Percentiles rank a stretch among this genome's conserved stretches.
These are phyloP conservation scores for Aspergillus fumigatiaffinis DNA, from an alignment of 2,329 filamentous ascomycete species.

Conservation along the genomic window DNA sequence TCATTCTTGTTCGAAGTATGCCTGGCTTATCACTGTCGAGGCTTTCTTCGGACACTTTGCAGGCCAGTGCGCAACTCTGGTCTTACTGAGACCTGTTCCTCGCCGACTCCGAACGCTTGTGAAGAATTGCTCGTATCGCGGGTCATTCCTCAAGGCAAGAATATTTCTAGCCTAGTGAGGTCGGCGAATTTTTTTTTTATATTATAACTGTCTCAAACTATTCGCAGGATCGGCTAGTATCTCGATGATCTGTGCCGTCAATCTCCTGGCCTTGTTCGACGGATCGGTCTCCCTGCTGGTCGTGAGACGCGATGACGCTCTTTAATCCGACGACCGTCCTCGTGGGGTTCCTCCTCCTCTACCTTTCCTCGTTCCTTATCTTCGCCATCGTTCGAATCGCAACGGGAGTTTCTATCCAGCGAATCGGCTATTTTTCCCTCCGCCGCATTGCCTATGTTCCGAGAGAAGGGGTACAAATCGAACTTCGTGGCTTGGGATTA, in stretches of 20 bases:
- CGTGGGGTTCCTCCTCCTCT: slow-evolving; percentile 78
- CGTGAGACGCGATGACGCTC: slow-evolving; percentile 42
- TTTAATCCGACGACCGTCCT: slow-evolving; percentile 73
- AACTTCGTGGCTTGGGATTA: slow-evolving; percentile 83
- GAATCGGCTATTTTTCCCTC: slow-evolving; percentile 87
- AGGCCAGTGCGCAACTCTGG: slow-evolving; percentile 15
- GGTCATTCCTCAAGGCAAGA: neutral
- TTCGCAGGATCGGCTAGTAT: neutral
- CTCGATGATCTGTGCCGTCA: slow-evolving; percentile 20
- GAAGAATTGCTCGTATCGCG: neutral
- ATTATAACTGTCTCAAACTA: neutral
- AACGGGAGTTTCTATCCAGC: slow-evolving; percentile 92
- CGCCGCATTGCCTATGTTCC: slow-evolving; percentile 87
- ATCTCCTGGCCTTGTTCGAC: slow-evolving; percentile 12
- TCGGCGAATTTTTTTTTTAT: neutral
- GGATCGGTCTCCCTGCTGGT: slow-evolving; percentile 30
- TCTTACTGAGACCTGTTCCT: slow-evolving; percentile 20
- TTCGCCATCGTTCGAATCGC: slow-evolving; percentile 90
- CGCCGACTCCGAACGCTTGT: slow-evolving; percentile 6
- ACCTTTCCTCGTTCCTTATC: slow-evolving; percentile 86
- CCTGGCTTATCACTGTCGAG: slow-evolving; percentile 12
- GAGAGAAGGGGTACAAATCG: slow-evolving; percentile 81
- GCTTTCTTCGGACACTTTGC: slow-evolving; percentile 8
- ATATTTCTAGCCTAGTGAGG: neutral
- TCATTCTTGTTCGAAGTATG: slow-evolving; percentile 13